Base-by-base conservation (phyloP, 306 rosid species). In the Ceratonia siliqua region DNA sequence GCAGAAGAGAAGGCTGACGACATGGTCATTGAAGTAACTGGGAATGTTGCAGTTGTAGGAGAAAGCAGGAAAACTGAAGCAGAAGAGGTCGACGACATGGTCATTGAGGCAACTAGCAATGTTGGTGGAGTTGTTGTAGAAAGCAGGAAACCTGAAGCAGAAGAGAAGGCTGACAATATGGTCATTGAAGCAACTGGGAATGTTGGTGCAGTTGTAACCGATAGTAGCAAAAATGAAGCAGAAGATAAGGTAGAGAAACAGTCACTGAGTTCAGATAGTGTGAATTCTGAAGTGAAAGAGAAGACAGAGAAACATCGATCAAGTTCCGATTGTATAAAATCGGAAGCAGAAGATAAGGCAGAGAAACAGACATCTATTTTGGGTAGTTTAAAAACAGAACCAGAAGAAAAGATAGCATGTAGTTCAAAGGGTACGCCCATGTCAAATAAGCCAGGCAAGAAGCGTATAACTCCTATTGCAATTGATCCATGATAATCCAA, bases 21-120 rank as follows among this genome's bases (percentile, higher is more conserved):
- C 76, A 75, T 75, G 81, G 61, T 57, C 64, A 79, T 65, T 70
- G 83, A 79, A 33, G 32, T 36, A 74, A 68, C 83, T 27, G 33
- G 59, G 21, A 75, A 45, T 59, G 69, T 66, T 22, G 49, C 33
- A 45, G 68, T 68, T 49, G 73, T 20, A 24, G 66, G 64, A 52
- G 76, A 78, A 28, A 53, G 61, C 27, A 45, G 17, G 27, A 70
- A 79, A 80, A 28, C 64, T 11, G 84, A 82, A 77, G 73, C 80
- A 61, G 84, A 77, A 74, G 62, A 48, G 11, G 78, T 9, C 27
- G 80, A 70, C 22, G 45, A 78, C 78, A 69, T 68, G 58, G 28
- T 52, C 41, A 10, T 25, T 72, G 13, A 80, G 62, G 39, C 5
- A 14, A 15, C 39, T 4, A 0, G 25, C 11, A 42, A 43, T 41